A percentile compares a stretch with the other conserved stretches of the same genome.
Evolutionary conservation across 306 rosid species (phyloP).

Genomic region (Vachellia collinsii): DNA sequence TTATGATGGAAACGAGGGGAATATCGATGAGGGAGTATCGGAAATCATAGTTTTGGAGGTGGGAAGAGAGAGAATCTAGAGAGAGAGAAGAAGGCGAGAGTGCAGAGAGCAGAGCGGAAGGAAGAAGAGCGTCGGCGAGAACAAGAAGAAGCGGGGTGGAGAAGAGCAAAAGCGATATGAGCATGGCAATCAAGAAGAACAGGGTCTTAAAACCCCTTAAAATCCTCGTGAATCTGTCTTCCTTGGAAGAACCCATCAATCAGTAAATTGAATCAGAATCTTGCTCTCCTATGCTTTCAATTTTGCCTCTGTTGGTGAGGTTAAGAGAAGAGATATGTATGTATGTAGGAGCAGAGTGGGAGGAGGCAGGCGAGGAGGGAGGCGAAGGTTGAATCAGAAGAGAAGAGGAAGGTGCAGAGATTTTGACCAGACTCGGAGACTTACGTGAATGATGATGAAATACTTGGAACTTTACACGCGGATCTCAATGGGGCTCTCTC

Average conservation of each 20-base stretch:
- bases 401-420: constrained; percentile 36
- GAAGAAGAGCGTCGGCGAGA: constrained; percentile 61
- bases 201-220: constrained; percentile 60
- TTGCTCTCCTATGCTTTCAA: neutral
- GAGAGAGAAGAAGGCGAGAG: constrained; percentile 46
- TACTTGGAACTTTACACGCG: constrained; percentile 41
- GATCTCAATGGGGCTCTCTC: neutral
- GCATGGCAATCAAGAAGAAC: constrained; percentile 69
- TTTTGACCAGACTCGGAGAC: constrained; percentile 39
- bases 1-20: constrained; percentile 56
- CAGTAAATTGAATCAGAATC: too few species aligned
- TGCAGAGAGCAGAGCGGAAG: constrained; percentile 67
- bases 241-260: constrained; percentile 46
- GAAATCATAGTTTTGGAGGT: constrained; percentile 61
- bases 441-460: neutral
- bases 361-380: neutral
- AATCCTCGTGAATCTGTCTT: constrained; percentile 59
- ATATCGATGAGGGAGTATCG: constrained; percentile 70
- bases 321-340: neutral
- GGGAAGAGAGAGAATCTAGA: constrained; percentile 44
- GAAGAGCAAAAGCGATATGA: constrained; percentile 61
- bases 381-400: neutral
- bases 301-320: neutral
- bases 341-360: neutral
- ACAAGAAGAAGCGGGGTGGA: constrained; percentile 74